These are phyloP conservation scores for Eucalyptus curtisii DNA, from an alignment of 345 rosid species.

Conservation along the genomic window DNA sequence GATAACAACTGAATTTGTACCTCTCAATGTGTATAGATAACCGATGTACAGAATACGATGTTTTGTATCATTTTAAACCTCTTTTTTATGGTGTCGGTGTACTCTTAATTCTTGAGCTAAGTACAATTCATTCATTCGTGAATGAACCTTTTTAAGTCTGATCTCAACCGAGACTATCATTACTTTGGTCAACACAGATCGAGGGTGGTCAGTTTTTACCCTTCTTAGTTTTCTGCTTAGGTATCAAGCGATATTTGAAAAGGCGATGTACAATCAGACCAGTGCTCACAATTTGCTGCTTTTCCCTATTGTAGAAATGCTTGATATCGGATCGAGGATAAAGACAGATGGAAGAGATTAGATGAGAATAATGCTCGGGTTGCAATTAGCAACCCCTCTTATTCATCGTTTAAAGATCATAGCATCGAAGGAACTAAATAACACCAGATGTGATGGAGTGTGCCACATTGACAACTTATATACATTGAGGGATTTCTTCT, in stretches of 20 bases:
- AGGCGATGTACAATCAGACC: not conserved
- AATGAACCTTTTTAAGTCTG: not conserved
- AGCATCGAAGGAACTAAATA: conserved; percentile 2
- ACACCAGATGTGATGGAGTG: conserved; percentile 8
- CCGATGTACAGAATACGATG: not conserved
- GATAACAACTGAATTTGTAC: not conserved
- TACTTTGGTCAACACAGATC: not conserved
- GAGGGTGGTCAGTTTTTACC: not conserved
- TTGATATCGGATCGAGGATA: not conserved
- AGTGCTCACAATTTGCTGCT: not conserved
- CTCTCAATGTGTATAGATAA: not conserved
- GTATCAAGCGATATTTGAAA: not conserved
- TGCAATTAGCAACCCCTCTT: conserved; percentile 19
- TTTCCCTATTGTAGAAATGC: not conserved
- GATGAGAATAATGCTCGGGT: conserved; percentile 11
- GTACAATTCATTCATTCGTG: not conserved
- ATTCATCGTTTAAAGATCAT: not conserved
- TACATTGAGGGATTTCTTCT: conserved; percentile 2
- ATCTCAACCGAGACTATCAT: not conserved
- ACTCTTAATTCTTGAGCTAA: not conserved
- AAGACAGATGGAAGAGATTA: not conserved
- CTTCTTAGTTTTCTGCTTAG: not conserved
- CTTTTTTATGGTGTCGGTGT: not conserved
- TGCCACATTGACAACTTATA: not conserved
- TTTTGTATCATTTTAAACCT: not conserved